Evolutionary conservation across 768 basidiomycete genomes (phyloP), one percentile per base, ranked within the genome.

Genomic region (Mycena chlorophos): DNA sequence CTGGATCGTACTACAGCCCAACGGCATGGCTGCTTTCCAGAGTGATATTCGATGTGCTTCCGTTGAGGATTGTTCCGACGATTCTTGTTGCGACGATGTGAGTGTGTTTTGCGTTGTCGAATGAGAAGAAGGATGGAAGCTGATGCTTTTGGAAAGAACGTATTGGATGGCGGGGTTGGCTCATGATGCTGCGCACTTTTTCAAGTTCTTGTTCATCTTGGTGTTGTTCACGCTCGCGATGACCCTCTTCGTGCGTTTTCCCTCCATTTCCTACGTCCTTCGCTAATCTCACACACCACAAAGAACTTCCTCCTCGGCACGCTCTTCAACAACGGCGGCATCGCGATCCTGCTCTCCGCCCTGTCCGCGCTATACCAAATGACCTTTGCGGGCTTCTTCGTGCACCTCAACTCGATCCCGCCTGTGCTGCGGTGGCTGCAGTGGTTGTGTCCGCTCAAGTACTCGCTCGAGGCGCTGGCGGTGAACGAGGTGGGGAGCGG

Each of bases 161-260:
- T 94, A 93, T 63, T 93, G 91, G 91, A 94, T 98, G 95, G 92
- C 93, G 2, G 94, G 95, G 13, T 81, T 98, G 3, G 81, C 90
- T 2, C 78, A 78, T 3, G 81, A 89, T 39, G 85, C 93, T 2
- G 81, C 86, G 0, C 78, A 88, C 67, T 98, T 88, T 78, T 98
- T 97, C 87, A 98, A 97, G 66, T 98, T 91, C 73, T 75, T 97
- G 20, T 83, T 98, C 65, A 89, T 97, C 57, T 78, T 98, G 17
- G 87, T 93, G 19, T 75, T 96, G 20, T 97, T 87, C 68, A 87
- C 87, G 0, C 76, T 97, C 19, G 86, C 80, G 30, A 91, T 94
- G 84, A 93, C 93, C 0, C 80, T 96, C 38, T 95, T 84, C 68
- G 91, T 93, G 63, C 58, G 89, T 42, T 75, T 23, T 23, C 25